Conservation (phyloP, 2,329 filamentous ascomycete species). For the Stenocarpella maydis region DNA sequence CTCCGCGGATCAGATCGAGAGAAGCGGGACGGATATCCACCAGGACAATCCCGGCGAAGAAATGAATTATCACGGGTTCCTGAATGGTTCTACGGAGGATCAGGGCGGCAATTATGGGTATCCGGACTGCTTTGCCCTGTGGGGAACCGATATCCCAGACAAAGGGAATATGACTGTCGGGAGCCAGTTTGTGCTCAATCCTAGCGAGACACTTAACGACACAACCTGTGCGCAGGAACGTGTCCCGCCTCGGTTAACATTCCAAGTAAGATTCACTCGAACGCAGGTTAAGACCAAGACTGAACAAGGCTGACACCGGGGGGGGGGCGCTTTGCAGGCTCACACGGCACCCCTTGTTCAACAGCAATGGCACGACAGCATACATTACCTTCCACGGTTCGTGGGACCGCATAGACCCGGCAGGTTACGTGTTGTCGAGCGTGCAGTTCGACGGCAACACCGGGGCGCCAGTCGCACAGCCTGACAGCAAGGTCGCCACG, state of each 20-base stretch:
- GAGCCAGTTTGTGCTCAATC: slow-evolving; percentile 57
- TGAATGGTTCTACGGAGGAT: slow-evolving; percentile 47
- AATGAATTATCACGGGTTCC: slow-evolving; percentile 72
- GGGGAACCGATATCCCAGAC: slow-evolving; percentile 61
- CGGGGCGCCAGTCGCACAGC: slow-evolving; percentile 51
- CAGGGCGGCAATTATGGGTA: slow-evolving; percentile 72
- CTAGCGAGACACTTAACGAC: slow-evolving; percentile 50
- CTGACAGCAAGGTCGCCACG: slow-evolving; percentile 55
- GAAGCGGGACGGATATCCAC: slow-evolving; percentile 65
- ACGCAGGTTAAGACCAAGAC: background rate
- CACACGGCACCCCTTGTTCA: slow-evolving; percentile 75
- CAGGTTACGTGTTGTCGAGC: slow-evolving; percentile 52
- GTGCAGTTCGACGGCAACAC: slow-evolving; percentile 49
- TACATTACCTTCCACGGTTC: slow-evolving; percentile 78
- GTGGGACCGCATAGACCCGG: slow-evolving; percentile 55
- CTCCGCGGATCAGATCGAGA: slow-evolving; percentile 66
- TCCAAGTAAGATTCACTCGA: slow-evolving; percentile 42
- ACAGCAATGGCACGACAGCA: slow-evolving; percentile 62
- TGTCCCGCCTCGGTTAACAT: slow-evolving; percentile 63
- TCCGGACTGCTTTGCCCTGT: slow-evolving; percentile 73
- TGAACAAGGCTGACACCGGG: background rate
- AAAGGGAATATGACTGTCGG: slow-evolving; percentile 53
- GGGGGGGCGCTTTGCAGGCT: slow-evolving; percentile 48
- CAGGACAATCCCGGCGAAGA: slow-evolving; percentile 75
- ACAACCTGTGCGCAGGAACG: slow-evolving; percentile 52